Base-by-base conservation (phyloP, 768 basidiomycete genomes). In the Pholiota molesta region DNA sequence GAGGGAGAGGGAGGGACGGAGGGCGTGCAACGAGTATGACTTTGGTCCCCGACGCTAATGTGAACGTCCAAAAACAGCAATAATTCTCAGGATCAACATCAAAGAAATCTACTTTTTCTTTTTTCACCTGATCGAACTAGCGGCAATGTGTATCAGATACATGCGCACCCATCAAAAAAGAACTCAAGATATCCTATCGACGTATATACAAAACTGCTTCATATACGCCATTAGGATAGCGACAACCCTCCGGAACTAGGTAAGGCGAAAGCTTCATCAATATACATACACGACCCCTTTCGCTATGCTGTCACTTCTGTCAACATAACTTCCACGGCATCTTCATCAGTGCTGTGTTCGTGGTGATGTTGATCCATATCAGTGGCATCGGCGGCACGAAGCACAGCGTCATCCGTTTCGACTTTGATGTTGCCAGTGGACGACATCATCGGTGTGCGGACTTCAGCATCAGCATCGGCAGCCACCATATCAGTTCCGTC, bases 291-390 rank as follows among this genome's bases (percentile, higher is more conserved):
- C 11, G 35, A 37, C 35, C 35, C 35, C 35, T 37, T 35, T n/a
- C 29, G 23, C 31, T 55, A 55, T 23, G 35, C n/a, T 59, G 66
- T 52, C 55, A 60, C 31, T 28, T 59, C 67, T 58, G 66, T 68
- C 62, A 74, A 58, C 71, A 74, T 69, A 40, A 52, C 61, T 56
- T 68, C 69, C 40, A 74, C 72, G 17, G 63, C 69, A 39, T 70
- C 67, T 66, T 74, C 71, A 42, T 71, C 71, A 60, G 42, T 62
- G 52, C 66, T 66, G n/a, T 60, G 51, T 52, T 62, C 65, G 31
- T 57, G 55, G 26, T 13, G 61, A 57, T 57, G 62, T 26, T 9
- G 51, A 49, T 16, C 54, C 49, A 37, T 5, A 52, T 35, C n/a
- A 19, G 16, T 40, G 33, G 8, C 21, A 23, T 33, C 39, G 42